phyloP scores from a whole-genome alignment of 2,329 filamentous ascomycete genomes.

The Ceratocystis eucalypticola region DNA sequence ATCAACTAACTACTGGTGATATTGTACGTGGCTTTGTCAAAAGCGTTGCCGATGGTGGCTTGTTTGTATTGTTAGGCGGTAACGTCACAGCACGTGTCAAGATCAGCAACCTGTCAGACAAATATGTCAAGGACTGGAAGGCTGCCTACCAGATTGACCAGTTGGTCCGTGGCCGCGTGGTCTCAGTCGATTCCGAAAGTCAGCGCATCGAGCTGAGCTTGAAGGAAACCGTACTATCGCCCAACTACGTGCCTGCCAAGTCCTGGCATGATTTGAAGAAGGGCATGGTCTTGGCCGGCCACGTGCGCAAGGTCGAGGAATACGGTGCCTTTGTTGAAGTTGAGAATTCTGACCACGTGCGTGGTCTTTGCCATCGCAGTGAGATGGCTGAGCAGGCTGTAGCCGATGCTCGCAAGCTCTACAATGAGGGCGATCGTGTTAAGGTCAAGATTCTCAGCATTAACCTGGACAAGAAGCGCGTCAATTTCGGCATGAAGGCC shows the following conservation, averaged over 20 bases:
- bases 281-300: conserved; percentile 76
- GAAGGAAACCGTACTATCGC: conserved; percentile 71
- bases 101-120: conserved; percentile 78
- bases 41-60: conserved; percentile 73
- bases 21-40: conserved; percentile 85
- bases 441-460: conserved; percentile 80
- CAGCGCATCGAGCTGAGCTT: conserved; percentile 73
- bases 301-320: conserved; percentile 83
- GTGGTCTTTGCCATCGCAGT: conserved; percentile 81
- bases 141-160: conserved; percentile 76
- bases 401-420: conserved; percentile 75
- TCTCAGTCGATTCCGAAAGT: conserved; percentile 52
- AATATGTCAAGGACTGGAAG: conserved; percentile 92
- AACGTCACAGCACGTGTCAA: conserved; percentile 71
- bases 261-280: conserved; percentile 62
- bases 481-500: conserved; percentile 85
- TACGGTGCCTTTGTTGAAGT: conserved; percentile 91
- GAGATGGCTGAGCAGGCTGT: conserved; percentile 80
- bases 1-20: conserved; percentile 63
- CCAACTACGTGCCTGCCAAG: conserved; percentile 60
- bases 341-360: conserved; percentile 75
- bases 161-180: conserved; percentile 75
- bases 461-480: conserved; percentile 58
- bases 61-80: conserved; percentile 75
- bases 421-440: conserved; percentile 80